Evolutionary conservation across 2,329 filamentous ascomycete genomes (phyloP).

Genomic region (Colletotrichum salicis): DNA sequence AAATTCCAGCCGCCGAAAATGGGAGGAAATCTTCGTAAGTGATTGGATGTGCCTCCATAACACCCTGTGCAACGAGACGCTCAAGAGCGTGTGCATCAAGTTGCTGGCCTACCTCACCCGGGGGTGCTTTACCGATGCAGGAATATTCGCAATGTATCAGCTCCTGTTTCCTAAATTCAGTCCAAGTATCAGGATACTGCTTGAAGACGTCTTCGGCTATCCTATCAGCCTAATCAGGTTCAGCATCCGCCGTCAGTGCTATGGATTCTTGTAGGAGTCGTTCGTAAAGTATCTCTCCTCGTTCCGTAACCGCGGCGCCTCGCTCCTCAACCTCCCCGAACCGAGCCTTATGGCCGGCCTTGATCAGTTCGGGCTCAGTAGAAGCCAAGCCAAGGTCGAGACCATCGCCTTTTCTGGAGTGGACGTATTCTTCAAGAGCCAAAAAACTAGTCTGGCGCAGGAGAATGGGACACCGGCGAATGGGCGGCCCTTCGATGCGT

Average conservation of each 20-base stretch:
- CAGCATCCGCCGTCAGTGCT: background rate
- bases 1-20: slow-evolving; percentile 63
- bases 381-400: background rate
- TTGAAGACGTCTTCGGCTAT: slow-evolving; percentile 35
- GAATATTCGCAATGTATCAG: slow-evolving; percentile 40
- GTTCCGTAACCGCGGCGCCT: slow-evolving; percentile 58
- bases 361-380: slow-evolving; percentile 24
- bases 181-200: no score
- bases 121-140: slow-evolving; percentile 37
- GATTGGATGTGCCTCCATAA: slow-evolving; percentile 53
- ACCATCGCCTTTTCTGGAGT: slow-evolving; percentile 43
- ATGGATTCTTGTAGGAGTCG: slow-evolving; percentile 48
- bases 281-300: slow-evolving; percentile 59
- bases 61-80: slow-evolving; percentile 44
- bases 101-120: background rate
- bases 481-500: slow-evolving; percentile 62
- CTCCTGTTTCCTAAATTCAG: no score
- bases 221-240: background rate
- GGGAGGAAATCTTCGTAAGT: slow-evolving; percentile 67
- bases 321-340: slow-evolving; percentile 66
- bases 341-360: slow-evolving; percentile 57
- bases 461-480: slow-evolving; percentile 55
- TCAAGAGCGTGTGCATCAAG: slow-evolving; percentile 35
- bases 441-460: slow-evolving; percentile 65
- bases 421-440: slow-evolving; percentile 59